These are phyloP conservation scores for Leccinum rimulosum DNA, from an alignment of 768 basidiomycete genomes.

Conservation along the genomic window DNA sequence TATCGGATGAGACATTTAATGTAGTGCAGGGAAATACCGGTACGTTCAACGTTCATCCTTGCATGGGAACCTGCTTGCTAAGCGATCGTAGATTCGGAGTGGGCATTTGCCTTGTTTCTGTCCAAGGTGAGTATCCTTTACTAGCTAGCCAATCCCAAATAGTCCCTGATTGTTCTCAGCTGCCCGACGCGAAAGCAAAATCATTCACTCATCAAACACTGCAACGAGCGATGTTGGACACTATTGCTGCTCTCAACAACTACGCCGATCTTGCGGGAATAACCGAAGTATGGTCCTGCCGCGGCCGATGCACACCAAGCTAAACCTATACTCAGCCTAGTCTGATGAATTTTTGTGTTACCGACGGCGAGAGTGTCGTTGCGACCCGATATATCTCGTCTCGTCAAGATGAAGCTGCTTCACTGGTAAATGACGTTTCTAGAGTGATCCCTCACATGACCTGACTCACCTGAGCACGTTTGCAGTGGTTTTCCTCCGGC, in stretches of 20 bases:
- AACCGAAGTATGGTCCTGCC: constrained; percentile 52
- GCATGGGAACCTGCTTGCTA: neutral
- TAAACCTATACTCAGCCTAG: constrained; percentile 55
- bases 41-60: constrained; percentile 23
- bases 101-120: constrained; percentile 91
- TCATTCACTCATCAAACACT: constrained; percentile 71
- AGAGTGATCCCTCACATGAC: neutral
- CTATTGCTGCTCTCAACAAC: constrained; percentile 74
- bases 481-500: constrained; percentile 91
- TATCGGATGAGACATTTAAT: constrained; percentile 84
- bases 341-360: constrained; percentile 93
- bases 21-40: constrained; percentile 92
- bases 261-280: constrained; percentile 72
- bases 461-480: neutral
- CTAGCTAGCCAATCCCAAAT: neutral
- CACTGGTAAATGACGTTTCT: constrained; percentile 51
- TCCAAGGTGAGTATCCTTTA: constrained; percentile 54
- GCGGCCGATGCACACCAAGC: neutral
- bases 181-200: constrained; percentile 75
- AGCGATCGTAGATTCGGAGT: constrained; percentile 76
- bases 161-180: constrained; percentile 40
- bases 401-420: constrained; percentile 87
- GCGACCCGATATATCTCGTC: constrained; percentile 96
- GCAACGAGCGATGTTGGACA: constrained; percentile 84
- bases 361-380: constrained; percentile 91